Percentiles rank a stretch among this genome's conserved stretches.
These are phyloP conservation scores for Ceratocystis alfenasii DNA, from an alignment of 2,329 filamentous ascomycete genomes.

Conservation along the genomic window DNA sequence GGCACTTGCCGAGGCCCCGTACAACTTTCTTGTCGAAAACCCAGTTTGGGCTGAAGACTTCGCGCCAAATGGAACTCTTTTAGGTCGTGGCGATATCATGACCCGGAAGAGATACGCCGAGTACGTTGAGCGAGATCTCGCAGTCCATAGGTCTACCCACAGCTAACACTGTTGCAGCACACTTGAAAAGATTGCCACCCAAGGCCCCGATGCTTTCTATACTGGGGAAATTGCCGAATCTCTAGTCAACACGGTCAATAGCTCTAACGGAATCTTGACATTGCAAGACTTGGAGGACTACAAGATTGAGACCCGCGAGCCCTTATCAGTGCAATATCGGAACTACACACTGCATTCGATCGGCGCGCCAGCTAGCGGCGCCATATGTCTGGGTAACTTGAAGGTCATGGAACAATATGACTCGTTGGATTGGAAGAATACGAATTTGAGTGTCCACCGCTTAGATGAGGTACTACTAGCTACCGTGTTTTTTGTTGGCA, in stretches of 20 bases:
- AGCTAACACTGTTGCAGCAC: slow-evolving; percentile 35
- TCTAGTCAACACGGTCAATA: slow-evolving; percentile 57
- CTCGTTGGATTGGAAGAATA: slow-evolving; percentile 39
- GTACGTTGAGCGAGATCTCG: slow-evolving; percentile 26
- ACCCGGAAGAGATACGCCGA: slow-evolving; percentile 66
- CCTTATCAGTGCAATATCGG: slow-evolving; percentile 53
- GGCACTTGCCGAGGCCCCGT: slow-evolving; percentile 21
- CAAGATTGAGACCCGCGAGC: slow-evolving; percentile 50
- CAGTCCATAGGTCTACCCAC: neutral
- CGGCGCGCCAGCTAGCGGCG: slow-evolving; percentile 66
- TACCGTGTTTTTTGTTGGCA: neutral
- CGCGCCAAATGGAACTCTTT: slow-evolving; percentile 63
- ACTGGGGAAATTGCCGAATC: slow-evolving; percentile 58
- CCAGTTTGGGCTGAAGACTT: slow-evolving; percentile 79
- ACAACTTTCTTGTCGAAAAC: slow-evolving; percentile 60
- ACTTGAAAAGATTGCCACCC: slow-evolving; percentile 60
- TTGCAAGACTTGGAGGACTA: slow-evolving; percentile 66
- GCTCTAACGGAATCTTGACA: slow-evolving; percentile 72
- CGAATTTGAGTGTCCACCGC: slow-evolving; percentile 64
- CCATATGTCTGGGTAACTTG: slow-evolving; percentile 60
- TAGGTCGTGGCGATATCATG: slow-evolving; percentile 64
- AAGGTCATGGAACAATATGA: slow-evolving; percentile 74
- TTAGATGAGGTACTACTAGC: slow-evolving; percentile 50
- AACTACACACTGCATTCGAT: slow-evolving; percentile 58
- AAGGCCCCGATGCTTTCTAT: slow-evolving; percentile 66